Percentiles rank a stretch among this genome's conserved stretches.
Evolutionary conservation across 345 rosid species (phyloP).

Genomic region (Citrus mangshanensis): DNA sequence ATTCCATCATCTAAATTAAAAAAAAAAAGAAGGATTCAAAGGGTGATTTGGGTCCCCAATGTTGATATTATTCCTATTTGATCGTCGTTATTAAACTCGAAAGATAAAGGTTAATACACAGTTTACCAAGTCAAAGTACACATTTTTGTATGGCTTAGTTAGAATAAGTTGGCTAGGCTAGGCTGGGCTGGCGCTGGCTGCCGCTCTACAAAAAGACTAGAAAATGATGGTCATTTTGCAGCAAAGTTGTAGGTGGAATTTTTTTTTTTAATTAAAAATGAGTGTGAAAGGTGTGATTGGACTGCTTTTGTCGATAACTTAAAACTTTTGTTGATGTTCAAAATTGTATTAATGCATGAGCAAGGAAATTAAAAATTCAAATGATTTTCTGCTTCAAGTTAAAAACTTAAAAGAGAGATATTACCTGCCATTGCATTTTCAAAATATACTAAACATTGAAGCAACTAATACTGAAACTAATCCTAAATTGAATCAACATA

Average conservation of each 20-base stretch:
- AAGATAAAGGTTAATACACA: neutral
- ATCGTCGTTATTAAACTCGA: neutral
- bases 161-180: too few relatives aligned
- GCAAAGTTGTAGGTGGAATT: neutral
- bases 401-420: too few relatives aligned
- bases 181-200: neutral
- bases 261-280: neutral
- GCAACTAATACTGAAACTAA: too few relatives aligned
- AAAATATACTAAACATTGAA: too few relatives aligned
- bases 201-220: neutral
- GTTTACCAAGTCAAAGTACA: neutral
- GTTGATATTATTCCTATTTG: slow-evolving; percentile 8
- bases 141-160: too few relatives aligned
- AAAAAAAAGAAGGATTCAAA: neutral
- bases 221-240: neutral
- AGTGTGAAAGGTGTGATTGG: neutral
- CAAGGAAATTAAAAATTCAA: neutral
- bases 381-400: neutral
- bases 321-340: neutral
- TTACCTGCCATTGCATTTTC: too few relatives aligned
- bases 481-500: too few relatives aligned
- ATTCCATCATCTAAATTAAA: neutral
- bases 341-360: too few relatives aligned
- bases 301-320: neutral
- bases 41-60: slow-evolving; percentile 6